These are phyloP conservation scores for Wickerhamiella bombiphila DNA, from an alignment of 805 yeast genomes.

Conservation along the genomic window DNA sequence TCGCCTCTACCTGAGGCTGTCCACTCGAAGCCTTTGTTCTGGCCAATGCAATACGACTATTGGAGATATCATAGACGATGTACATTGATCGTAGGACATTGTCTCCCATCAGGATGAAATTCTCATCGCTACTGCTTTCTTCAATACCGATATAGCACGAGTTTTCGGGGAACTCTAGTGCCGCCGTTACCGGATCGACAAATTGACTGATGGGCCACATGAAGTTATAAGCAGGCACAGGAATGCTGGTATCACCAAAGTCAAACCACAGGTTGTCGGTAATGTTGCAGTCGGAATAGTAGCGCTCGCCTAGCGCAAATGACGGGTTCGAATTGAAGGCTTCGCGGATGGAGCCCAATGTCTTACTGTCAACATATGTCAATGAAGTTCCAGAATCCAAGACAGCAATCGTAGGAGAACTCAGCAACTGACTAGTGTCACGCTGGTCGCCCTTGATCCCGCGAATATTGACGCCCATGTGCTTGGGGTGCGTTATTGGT, in stretches of 20 bases:
- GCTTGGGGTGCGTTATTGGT: constrained; percentile 24
- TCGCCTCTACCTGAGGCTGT: constrained; percentile 18
- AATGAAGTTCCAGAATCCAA: constrained; percentile 45
- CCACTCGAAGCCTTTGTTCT: constrained; percentile 23
- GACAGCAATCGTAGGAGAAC: constrained; percentile 25
- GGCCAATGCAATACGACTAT: constrained; percentile 39
- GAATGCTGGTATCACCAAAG: constrained; percentile 20
- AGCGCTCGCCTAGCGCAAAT: constrained; percentile 22
- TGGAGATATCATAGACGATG: constrained; percentile 48
- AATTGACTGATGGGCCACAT: constrained; percentile 24
- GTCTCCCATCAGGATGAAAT: constrained; percentile 42
- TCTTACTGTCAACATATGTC: constrained; percentile 31
- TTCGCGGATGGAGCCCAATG: constrained; percentile 23
- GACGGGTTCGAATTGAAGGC: constrained; percentile 28
- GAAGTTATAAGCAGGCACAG: constrained; percentile 23
- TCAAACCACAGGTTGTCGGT: constrained; percentile 19
- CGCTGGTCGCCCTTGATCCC: constrained; percentile 19
- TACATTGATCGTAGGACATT: constrained; percentile 45
- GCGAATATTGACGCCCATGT: constrained; percentile 21
- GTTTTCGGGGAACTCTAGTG: constrained; percentile 23
- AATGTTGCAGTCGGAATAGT: constrained; percentile 26
- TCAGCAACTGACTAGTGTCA: constrained; percentile 16
- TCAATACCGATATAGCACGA: constrained; percentile 26
- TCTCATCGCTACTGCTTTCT: constrained; percentile 19
- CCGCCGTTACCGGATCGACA: constrained; percentile 20